Conservation (phyloP, 768 basidiomycete genomes). For the Boletus reticuloceps region DNA sequence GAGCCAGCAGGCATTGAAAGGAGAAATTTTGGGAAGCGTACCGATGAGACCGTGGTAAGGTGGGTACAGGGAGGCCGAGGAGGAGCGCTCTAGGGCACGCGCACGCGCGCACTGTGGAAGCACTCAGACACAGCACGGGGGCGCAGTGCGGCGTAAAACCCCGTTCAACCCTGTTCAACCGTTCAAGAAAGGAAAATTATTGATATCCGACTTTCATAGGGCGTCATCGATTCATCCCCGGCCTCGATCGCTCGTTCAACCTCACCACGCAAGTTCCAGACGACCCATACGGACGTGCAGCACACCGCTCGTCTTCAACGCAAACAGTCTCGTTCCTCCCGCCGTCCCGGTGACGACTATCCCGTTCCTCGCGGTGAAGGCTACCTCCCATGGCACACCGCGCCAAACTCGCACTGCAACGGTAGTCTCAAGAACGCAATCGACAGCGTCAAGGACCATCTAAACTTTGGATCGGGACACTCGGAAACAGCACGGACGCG, state of each 20-base stretch:
- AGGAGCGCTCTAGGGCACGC: too few species aligned
- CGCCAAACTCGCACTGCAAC: slow-evolving; percentile 73
- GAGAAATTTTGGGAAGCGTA: too few species aligned
- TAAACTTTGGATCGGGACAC: slow-evolving; percentile 70
- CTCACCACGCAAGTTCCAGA: slow-evolving; percentile 45
- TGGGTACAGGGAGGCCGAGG: too few species aligned
- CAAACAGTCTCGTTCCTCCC: slow-evolving; percentile 53
- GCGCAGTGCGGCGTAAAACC: too few species aligned
- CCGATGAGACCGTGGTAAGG: too few species aligned
- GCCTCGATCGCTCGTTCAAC: slow-evolving; percentile 26
- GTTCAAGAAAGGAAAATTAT: too few species aligned
- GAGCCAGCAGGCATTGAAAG: too few species aligned
- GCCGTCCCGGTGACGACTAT: slow-evolving; percentile 34
- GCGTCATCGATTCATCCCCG: too few species aligned
- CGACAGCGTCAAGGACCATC: slow-evolving; percentile 55
- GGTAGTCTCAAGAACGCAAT: slow-evolving; percentile 84
- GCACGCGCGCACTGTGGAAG: too few species aligned
- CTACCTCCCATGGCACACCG: slow-evolving; percentile 42
- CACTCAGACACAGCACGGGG: too few species aligned
- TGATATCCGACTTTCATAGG: too few species aligned
- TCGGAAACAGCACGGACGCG: slow-evolving; percentile 68
- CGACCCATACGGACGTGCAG: slow-evolving; percentile 45
- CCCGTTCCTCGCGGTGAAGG: slow-evolving; percentile 31
- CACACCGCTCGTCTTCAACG: slow-evolving; percentile 44
- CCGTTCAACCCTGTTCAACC: too few species aligned